Percentiles rank a stretch among this genome's conserved stretches.
These are phyloP conservation scores for Fusarium kyushuense DNA, from an alignment of 2,329 filamentous ascomycete species.

Conservation along the genomic window DNA sequence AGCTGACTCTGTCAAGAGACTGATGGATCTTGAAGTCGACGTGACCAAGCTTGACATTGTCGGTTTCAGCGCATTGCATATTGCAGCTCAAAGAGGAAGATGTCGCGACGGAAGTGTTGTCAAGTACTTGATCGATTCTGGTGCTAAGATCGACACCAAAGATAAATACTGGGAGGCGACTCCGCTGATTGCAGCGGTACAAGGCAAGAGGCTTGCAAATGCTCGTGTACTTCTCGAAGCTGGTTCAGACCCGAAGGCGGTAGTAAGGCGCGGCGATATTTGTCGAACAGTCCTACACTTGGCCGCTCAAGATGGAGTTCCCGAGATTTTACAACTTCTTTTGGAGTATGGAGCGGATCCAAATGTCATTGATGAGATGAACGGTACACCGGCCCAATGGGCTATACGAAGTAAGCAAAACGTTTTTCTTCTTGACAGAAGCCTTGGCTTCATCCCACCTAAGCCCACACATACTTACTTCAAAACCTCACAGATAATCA, in stretches of 20 bases:
- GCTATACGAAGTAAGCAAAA: neutral
- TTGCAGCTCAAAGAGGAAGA: neutral
- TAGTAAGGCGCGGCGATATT: neutral
- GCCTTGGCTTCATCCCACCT: no score
- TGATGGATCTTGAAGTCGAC: neutral
- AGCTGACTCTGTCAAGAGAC: neutral
- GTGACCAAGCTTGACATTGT: neutral
- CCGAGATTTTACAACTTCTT: neutral
- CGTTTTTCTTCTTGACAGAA: no score
- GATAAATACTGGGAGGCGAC: neutral
- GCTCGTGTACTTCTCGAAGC: neutral
- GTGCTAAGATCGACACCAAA: neutral
- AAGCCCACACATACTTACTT: no score
- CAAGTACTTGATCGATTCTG: neutral
- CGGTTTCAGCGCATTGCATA: neutral
- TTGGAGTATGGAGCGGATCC: neutral
- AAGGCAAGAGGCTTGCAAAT: neutral
- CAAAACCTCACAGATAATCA: neutral
- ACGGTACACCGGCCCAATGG: neutral
- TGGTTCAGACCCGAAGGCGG: neutral
- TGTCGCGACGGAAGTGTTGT: neutral
- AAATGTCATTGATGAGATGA: neutral
- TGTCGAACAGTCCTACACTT: neutral
- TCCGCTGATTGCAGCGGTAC: neutral
- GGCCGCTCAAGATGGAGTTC: neutral